phyloP scores from a whole-genome alignment of 2,329 filamentous ascomycete genomes.

The Penicillium verrucosum region DNA sequence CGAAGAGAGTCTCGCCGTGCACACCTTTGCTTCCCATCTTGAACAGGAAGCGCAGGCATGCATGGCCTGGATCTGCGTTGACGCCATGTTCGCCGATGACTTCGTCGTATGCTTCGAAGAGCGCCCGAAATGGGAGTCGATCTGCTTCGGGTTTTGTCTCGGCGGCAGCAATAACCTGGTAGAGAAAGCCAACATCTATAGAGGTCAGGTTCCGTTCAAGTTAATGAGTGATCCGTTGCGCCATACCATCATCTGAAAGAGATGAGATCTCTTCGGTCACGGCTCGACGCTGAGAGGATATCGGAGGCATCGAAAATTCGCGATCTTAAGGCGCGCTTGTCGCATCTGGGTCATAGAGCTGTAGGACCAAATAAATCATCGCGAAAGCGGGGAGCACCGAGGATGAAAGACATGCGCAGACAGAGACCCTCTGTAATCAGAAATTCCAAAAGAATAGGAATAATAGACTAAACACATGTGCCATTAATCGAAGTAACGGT shows the following conservation, averaged over 20 bases:
- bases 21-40: conserved; percentile 64
- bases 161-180: conserved; percentile 70
- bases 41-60: conserved; percentile 75
- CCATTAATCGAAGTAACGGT: not conserved
- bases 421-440: conserved; percentile 8
- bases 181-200: conserved; percentile 73
- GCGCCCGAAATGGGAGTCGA: conserved; percentile 67
- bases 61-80: conserved; percentile 69
- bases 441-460: conserved; percentile 3
- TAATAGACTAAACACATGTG: conserved; percentile 1
- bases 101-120: conserved; percentile 77
- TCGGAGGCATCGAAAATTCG: conserved; percentile 51
- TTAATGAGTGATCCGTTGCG: not conserved
- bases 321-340: conserved; percentile 46
- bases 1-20: conserved; percentile 58
- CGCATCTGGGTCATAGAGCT: conserved; percentile 44
- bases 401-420: conserved; percentile 12
- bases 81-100: conserved; percentile 69
- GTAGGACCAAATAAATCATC: conserved; percentile 38
- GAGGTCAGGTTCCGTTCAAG: conserved; percentile 1
- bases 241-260: conserved; percentile 61
- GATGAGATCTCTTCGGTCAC: conserved; percentile 41
- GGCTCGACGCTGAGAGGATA: conserved; percentile 41
- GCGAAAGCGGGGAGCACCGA: conserved; percentile 28
- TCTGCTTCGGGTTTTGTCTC: conserved; percentile 64